Conservation (phyloP, 805 yeast genomes). For the Pichia cephalocereana region DNA sequence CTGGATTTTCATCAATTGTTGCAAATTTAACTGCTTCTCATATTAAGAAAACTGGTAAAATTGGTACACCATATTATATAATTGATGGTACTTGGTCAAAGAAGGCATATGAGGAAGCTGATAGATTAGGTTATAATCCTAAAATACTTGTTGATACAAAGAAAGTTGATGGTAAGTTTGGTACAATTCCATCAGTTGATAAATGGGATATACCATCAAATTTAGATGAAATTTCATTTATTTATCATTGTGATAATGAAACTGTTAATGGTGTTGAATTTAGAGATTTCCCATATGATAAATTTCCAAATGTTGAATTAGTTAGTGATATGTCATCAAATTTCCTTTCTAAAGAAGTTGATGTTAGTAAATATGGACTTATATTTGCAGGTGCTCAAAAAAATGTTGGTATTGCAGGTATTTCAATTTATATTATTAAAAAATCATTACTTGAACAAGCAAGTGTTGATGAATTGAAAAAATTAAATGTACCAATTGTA, state of each 20-base stretch:
- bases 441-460: constrained; percentile 66
- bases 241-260: constrained; percentile 93
- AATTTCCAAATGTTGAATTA: constrained; percentile 62
- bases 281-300: constrained; percentile 37
- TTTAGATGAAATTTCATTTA: constrained; percentile 61
- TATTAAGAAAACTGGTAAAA: constrained; percentile 55
- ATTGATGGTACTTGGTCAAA: constrained; percentile 93
- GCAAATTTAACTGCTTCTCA: constrained; percentile 72
- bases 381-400: constrained; percentile 98
- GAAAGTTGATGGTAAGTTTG: constrained; percentile 46
- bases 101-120: constrained; percentile 81
- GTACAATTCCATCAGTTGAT: constrained; percentile 54
- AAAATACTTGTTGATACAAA: constrained; percentile 63
- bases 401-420: constrained; percentile 94
- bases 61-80: constrained; percentile 77
- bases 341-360: constrained; percentile 71
- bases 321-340: constrained; percentile 96
- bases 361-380: constrained; percentile 76
- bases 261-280: constrained; percentile 95
- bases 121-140: constrained; percentile 68
- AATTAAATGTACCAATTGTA: constrained; percentile 59
- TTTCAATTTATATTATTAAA: constrained; percentile 84
- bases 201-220: constrained; percentile 58
- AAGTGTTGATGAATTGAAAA: constrained; percentile 48
- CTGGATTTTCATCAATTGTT: constrained; percentile 84